phyloP scores from a whole-genome alignment of 306 rosid genomes.

The Dicorynia guianensis region DNA sequence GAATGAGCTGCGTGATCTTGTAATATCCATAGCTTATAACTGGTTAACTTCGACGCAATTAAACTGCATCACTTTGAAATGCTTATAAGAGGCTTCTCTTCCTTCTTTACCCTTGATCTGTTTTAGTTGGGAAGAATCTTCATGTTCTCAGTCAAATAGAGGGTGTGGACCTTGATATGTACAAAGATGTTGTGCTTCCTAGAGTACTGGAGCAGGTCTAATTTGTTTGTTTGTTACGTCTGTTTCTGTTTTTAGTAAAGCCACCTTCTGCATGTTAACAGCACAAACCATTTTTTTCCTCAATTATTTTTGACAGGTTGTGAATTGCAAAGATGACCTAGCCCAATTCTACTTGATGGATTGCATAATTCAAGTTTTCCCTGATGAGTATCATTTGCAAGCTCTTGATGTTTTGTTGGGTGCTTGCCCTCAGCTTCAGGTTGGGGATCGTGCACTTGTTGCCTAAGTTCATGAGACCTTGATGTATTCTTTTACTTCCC shows the following conservation, averaged over 20 bases:
- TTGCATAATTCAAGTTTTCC: slow-evolving; percentile 98
- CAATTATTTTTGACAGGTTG: slow-evolving; percentile 68
- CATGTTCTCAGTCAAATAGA: slow-evolving; percentile 98
- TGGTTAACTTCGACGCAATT: slow-evolving; percentile 72
- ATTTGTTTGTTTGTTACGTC: slow-evolving; percentile 27
- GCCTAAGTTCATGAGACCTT: slow-evolving; percentile 25
- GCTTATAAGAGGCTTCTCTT: slow-evolving; percentile 70
- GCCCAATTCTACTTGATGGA: slow-evolving; percentile 96
- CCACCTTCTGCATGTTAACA: slow-evolving; percentile 26
- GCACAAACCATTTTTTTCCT: slow-evolving; percentile 22
- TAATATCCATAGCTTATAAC: slow-evolving; percentile 70
- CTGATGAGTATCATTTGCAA: slow-evolving; percentile 97
- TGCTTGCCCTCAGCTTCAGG: slow-evolving; percentile 99
- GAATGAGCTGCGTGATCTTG: slow-evolving; percentile 98
- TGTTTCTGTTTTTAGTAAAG: slow-evolving; percentile 21
- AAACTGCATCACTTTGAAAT: slow-evolving; percentile 54
- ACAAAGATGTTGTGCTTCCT: slow-evolving; percentile 93
- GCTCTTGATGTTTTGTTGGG: slow-evolving; percentile 88
- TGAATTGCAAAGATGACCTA: slow-evolving; percentile 94
- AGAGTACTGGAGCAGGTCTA: slow-evolving; percentile 96
- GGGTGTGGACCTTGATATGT: slow-evolving; percentile 97
- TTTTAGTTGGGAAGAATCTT: slow-evolving; percentile 93
- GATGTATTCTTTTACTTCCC: slow-evolving; percentile 5
- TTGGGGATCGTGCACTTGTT: slow-evolving; percentile 39
- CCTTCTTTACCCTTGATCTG: slow-evolving; percentile 53